Conservation (phyloP, 192 early-diverging fungal species). For the Coemansia javaensis region DNA sequence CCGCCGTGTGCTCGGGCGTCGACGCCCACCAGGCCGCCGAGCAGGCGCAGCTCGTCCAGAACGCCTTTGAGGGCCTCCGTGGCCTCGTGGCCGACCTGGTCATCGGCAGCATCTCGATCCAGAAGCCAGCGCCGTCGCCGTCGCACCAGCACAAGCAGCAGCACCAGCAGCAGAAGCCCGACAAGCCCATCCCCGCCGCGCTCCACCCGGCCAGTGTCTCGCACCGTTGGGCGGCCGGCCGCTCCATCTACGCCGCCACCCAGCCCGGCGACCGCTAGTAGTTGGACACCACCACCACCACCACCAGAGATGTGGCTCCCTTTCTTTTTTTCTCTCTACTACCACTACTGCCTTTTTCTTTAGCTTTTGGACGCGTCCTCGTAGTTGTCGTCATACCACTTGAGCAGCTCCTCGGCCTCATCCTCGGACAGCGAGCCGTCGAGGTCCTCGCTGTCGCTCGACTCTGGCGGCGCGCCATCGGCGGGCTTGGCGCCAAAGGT, state of each 20-base stretch:
- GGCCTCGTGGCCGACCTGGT: constrained; percentile 43
- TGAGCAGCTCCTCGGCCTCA: constrained; percentile 45
- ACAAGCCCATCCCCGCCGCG: constrained; percentile 16
- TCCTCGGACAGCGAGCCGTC: constrained; percentile 25
- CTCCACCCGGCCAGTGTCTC: constrained; percentile 30
- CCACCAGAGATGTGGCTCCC: too few species aligned
- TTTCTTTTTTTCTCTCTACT: too few species aligned
- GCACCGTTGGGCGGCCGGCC: constrained; percentile 39
- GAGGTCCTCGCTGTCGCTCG: constrained; percentile 3
- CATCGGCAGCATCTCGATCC: constrained; percentile 23
- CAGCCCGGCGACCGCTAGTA: constrained; percentile 43
- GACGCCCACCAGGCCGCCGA: constrained; percentile 65
- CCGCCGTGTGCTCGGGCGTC: constrained; percentile 78
- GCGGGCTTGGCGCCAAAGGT: constrained; percentile 11
- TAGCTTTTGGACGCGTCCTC: background rate
- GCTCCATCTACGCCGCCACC: constrained; percentile 32
- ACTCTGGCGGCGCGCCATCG: background rate
- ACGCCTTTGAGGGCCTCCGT: constrained; percentile 51
- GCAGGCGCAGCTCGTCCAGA: constrained; percentile 51
- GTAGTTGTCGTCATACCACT: constrained; percentile 47
- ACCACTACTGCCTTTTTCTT: too few species aligned
- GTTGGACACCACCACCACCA: too few species aligned
- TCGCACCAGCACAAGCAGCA: background rate
- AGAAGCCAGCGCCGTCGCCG: background rate
- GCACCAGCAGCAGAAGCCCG: constrained; percentile 2